Evolutionary conservation across 1,284 basidiomycete species (phyloP), one percentile per base, ranked within the genome.

Genomic region (Melanopsichium pennsylvanicum): DNA sequence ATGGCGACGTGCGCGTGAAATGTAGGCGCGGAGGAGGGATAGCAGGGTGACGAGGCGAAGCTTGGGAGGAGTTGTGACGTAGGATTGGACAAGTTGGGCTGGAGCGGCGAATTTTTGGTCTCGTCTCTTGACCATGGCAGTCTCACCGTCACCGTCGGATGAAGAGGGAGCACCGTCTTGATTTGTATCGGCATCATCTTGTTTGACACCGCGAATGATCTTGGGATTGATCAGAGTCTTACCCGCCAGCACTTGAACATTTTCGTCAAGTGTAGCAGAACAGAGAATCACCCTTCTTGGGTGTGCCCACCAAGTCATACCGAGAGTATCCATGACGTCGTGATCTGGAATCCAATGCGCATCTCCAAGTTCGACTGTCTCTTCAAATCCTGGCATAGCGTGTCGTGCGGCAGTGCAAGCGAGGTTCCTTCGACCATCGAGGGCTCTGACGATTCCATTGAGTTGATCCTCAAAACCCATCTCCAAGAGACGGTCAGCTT

Each of bases 211-310:
- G 13, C 83, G 78, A 63, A 85, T 83, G n/a, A 84, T 76, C 33
- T 84, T 74, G 0, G 85, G 85, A 41, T 85, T 72, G 39, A 81
- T 83, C 29, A 98, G 84, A 2, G 92, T 86, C 27, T 87, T 88
- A 6, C 93, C 93, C 0, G 94, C 92, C 19, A 99, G 84, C 71
- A 91, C 90, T 81, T 97, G 92, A 4, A 98, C 94, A 71, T 93
- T 92, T 70, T 96, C 93, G 49, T 90, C 87, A 34, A 98, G 92
- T 0, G 96, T 99, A 4, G 96, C 96, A 8, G 93, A 97, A 85
- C 96, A 99, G 12, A 99, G 86, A 15, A 99, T 85, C 0, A 93
- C 95, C 70, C 91, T 54, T n/a, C 78, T 55, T 90, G 88, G 26
- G 94, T 70, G 50, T 15, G 63, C 51, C 80, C 78, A 79, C 80